These are phyloP conservation scores for Dacryopinax spathularia DNA, from an alignment of 768 basidiomycete genomes.

Conservation along the genomic window DNA sequence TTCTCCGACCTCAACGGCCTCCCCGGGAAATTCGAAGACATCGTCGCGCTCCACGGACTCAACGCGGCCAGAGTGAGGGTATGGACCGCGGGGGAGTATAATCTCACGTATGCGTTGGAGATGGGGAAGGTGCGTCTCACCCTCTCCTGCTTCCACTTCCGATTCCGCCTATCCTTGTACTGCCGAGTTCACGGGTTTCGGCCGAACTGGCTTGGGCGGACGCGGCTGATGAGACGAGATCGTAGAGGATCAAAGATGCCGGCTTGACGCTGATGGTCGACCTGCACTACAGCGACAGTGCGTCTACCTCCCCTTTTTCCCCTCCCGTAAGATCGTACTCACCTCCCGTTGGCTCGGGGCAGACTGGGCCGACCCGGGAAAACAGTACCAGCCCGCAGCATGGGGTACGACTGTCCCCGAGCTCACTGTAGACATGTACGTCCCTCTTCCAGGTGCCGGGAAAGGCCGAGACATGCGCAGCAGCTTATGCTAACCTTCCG, in stretches of 20 bases:
- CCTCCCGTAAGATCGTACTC: constrained; percentile 11
- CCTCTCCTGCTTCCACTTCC: no score
- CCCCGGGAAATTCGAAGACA: constrained; percentile 33
- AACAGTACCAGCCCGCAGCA: constrained; percentile 42
- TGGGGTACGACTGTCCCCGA: constrained; percentile 40
- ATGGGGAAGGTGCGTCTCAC: constrained; percentile 29
- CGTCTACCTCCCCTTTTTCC: constrained; percentile 22
- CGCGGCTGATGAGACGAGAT: background rate
- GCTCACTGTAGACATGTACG: constrained; percentile 21
- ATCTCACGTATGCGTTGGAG: constrained; percentile 36
- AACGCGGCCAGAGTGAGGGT: constrained; percentile 47
- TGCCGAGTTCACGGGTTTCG: no score
- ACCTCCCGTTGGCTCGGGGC: background rate
- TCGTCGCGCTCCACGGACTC: constrained; percentile 38
- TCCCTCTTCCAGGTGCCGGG: no score
- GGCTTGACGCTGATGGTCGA: constrained; percentile 44
- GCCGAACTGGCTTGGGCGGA: no score
- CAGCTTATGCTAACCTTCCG: background rate
- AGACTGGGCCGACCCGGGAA: constrained; percentile 52
- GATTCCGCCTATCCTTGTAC: no score
- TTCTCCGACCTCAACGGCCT: constrained; percentile 33
- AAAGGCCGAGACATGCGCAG: no score
- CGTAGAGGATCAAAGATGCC: constrained; percentile 34
- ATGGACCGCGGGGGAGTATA: constrained; percentile 47
- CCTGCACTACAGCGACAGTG: constrained; percentile 51